Evolutionary conservation across 2,329 filamentous ascomycete genomes (phyloP), one percentile per base, ranked within the genome.

Genomic region (Raffaelea albimanens): DNA sequence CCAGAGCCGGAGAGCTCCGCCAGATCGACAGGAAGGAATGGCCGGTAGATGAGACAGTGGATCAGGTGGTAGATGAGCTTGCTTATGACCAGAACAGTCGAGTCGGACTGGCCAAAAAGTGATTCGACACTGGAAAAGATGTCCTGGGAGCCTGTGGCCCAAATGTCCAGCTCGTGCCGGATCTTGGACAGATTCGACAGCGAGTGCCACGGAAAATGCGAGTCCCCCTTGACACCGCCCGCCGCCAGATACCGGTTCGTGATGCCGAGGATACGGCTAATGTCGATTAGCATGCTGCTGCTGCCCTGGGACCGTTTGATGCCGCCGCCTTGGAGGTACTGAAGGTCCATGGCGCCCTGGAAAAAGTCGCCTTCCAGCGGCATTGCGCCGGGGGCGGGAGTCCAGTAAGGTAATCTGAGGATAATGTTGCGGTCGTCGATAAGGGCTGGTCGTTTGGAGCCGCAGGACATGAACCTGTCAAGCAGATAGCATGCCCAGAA

Each of bases 401-500:
- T 75, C 83, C 84, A 89, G 29, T 83, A 83, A 0, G 88, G 88
- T 3, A 94, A 68, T 33, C 85, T 78, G 42, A 95, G 68, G 16
- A 85, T 67, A 50, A 94, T 84, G 2, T 80, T 82, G 58, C 86
- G 81, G 62, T 94, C 88, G 22, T 79, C 76, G 21, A 93, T 82
- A 8, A 94, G 68, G n/a, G 85, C 87, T 0, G 87, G 86, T 10
- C 88, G 75, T 57, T 85, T 88, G 3, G 87, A 91, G 16, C 88
- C 88, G 54, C 85, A 88, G 1, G 85, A 79, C 55, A 83, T 75
- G 56, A 91, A 93, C n/a, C 85, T 78, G 59, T 95, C 88, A 63
- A 94, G 82, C 22, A 94, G 69, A 57, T 93, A 95, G 60, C 86
- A 91, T 2, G 85, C 83, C 88, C 88, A 95, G 63, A 95, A 95